Evolutionary conservation across 768 basidiomycete species (phyloP).

Genomic region (Saitozyma podzolica): DNA sequence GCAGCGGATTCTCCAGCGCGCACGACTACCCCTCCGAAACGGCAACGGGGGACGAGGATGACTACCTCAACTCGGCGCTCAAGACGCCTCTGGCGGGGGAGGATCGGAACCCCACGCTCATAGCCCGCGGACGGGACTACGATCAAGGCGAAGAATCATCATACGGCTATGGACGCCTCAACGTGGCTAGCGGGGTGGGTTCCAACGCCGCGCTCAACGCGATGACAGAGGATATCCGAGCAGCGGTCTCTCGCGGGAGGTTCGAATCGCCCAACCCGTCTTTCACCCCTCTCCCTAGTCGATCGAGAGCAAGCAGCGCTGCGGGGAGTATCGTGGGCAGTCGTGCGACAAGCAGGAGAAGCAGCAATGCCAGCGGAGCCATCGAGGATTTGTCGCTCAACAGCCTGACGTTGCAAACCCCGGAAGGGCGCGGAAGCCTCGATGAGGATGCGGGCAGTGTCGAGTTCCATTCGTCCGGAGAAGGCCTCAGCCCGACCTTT

Average conservation of each 20-base stretch:
- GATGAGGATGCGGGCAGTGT: no score
- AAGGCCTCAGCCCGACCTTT: conserved; percentile 18
- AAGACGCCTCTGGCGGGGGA: conserved; percentile 28
- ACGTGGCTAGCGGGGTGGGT: conserved; percentile 18
- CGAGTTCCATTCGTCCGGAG: conserved; percentile 5
- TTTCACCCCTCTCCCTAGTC: conserved; percentile 2
- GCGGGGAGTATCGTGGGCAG: neutral
- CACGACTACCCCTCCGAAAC: conserved; percentile 20
- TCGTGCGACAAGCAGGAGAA: conserved; percentile 2
- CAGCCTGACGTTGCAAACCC: conserved; percentile 1
- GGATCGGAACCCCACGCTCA: conserved; percentile 39
- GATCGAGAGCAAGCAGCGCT: conserved; percentile 24
- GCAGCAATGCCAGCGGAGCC: neutral
- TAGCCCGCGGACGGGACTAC: conserved; percentile 29
- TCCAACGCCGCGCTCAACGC: conserved; percentile 20
- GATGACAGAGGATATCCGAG: conserved; percentile 38
- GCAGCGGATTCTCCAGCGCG: conserved; percentile 14
- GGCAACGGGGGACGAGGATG: conserved; percentile 8
- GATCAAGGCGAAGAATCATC: conserved; percentile 37
- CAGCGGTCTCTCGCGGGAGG: conserved; percentile 28
- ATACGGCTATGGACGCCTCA: conserved; percentile 35
- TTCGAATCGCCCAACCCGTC: conserved; percentile 27
- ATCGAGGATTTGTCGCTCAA: conserved; percentile 11
- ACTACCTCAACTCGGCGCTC: conserved; percentile 23
- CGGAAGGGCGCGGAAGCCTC: neutral